Percentiles rank a stretch among this genome's conserved stretches.
phyloP scores from a whole-genome alignment of 1,284 basidiomycete genomes.

The Vanrija sp. region DNA sequence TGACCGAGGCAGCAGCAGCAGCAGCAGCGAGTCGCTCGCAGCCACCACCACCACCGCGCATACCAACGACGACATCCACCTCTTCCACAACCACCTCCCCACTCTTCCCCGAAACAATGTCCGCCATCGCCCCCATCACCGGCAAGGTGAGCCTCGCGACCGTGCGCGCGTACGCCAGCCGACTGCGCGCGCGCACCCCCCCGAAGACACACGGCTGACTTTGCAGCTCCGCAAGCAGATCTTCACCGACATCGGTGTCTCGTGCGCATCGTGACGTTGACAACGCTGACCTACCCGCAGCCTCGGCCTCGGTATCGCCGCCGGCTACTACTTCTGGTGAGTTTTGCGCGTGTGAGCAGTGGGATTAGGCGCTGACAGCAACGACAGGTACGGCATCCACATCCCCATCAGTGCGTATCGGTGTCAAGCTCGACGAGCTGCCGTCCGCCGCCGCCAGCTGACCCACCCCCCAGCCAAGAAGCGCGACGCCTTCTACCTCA shows the following conservation, averaged over 20 bases:
- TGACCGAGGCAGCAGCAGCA: not conserved
- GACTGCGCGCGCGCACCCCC: not conserved
- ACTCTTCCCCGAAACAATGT: slow-evolving; percentile 2
- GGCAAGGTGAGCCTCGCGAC: slow-evolving; percentile 13
- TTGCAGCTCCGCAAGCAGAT: slow-evolving; percentile 12
- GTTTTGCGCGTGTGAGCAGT: not conserved
- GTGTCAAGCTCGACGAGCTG: too few relatives aligned
- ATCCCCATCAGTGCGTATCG: slow-evolving; percentile 15
- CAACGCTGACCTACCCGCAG: not conserved
- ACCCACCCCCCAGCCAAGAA: slow-evolving; percentile 15
- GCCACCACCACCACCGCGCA: slow-evolving; percentile 1
- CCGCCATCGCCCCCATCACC: slow-evolving; percentile 14
- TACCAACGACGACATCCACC: not conserved
- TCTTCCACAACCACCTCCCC: not conserved
- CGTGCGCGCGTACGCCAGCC: not conserved
- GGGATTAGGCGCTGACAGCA: not conserved
- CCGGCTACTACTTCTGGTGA: slow-evolving; percentile 20
- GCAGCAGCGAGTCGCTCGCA: not conserved
- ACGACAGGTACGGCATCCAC: slow-evolving; percentile 14
- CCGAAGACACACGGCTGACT: not conserved
- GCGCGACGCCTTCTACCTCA: slow-evolving; percentile 22
- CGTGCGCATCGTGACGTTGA: slow-evolving; percentile 4
- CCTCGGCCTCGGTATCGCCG: slow-evolving; percentile 11
- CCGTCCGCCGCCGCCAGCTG: slow-evolving; percentile 5
- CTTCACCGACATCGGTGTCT: slow-evolving; percentile 9